A percentile compares a stretch with the other conserved stretches of the same genome.
Conservation (phyloP, 495 filamentous ascomycete species). For the Talaromyces adpressus region DNA sequence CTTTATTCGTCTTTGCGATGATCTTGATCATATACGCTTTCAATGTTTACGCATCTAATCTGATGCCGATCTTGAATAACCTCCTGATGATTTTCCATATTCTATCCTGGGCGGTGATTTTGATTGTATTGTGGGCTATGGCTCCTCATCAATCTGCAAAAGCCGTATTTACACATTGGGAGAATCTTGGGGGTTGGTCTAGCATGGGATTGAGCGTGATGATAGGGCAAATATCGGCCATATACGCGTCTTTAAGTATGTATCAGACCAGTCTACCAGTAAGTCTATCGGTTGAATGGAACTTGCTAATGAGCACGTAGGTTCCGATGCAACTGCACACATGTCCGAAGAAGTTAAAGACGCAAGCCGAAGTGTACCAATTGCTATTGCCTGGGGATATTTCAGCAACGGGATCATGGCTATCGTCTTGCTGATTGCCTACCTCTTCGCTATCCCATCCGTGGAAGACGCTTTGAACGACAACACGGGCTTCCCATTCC, state of each 20-base stretch:
- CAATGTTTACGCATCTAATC: conserved; percentile 33
- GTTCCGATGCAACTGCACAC: conserved; percentile 28
- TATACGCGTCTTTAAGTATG: conserved; percentile 27
- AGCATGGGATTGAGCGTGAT: conserved; percentile 40
- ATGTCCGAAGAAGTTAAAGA: conserved; percentile 45
- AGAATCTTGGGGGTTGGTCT: conserved; percentile 41
- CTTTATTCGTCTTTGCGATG: conserved; percentile 36
- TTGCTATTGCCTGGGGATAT: conserved; percentile 36
- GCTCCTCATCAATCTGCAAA: conserved; percentile 27
- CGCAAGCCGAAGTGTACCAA: conserved; percentile 36
- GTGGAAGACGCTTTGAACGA: conserved; percentile 25
- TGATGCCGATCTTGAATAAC: conserved; percentile 32
- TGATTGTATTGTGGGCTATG: conserved; percentile 39
- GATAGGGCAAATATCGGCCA: conserved; percentile 39
- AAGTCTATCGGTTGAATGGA: not conserved
- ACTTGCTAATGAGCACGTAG: conserved; percentile 12
- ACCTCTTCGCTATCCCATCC: conserved; percentile 38
- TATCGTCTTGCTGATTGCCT: conserved; percentile 36
- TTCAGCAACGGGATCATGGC: conserved; percentile 31
- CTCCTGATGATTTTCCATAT: conserved; percentile 33
- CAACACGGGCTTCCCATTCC: conserved; percentile 29
- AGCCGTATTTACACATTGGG: conserved; percentile 39
- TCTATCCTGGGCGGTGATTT: conserved; percentile 27
- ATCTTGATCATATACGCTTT: conserved; percentile 31
- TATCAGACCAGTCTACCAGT: not conserved